Evolutionary conservation across 1,139 yeast genomes (phyloP), one percentile per base, ranked within the genome.

Genomic region (Ogataea hybrid): DNA sequence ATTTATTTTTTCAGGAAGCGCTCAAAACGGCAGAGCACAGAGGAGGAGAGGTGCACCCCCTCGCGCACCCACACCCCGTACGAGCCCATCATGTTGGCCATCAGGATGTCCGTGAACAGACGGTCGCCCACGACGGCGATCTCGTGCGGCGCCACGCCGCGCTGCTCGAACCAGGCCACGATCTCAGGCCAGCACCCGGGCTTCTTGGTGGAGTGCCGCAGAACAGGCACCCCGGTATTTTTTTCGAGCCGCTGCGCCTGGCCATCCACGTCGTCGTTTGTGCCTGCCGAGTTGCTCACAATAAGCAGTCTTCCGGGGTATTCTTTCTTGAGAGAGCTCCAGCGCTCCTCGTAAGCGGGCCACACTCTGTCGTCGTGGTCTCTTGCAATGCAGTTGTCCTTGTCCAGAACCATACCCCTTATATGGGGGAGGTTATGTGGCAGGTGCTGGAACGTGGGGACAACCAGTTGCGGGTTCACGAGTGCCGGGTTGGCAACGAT

Each of bases 11-110:
- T 39, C 23, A 77, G 50, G 30, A 55, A 62, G 43, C 86, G 62
- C 56, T 81, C 87, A n/a, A 76, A 42, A 25, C 62, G 64, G 21
- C 83, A 81, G 32, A 79, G 71, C 11, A 70, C 35, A 43, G 75
- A 71, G 25, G 69, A 62, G 2, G 83, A 73, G 36, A 72, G 68
- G 40, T 71, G 70, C 2, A 89, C 96, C 3, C 97, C 97, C 38
- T 80, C 80, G 43, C 73, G 69, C 2, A 92, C 59, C 97, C 97
- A 92, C 5, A 88, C 73, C 0, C 94, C 87, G 66, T 80, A 77
- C 0, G 95, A 73, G 0, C 95, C 95, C 95, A 90, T 88, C 72
- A 82, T 72, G 55, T 90, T 90, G 15, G 97, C 97, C 96, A 92
- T 86, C 41, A 90, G 67, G 47, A 92, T 77, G 61, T 92, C 98